Evolutionary conservation across 2,329 filamentous ascomycete genomes (phyloP).

Genomic region (Colletotrichum liriopes): DNA sequence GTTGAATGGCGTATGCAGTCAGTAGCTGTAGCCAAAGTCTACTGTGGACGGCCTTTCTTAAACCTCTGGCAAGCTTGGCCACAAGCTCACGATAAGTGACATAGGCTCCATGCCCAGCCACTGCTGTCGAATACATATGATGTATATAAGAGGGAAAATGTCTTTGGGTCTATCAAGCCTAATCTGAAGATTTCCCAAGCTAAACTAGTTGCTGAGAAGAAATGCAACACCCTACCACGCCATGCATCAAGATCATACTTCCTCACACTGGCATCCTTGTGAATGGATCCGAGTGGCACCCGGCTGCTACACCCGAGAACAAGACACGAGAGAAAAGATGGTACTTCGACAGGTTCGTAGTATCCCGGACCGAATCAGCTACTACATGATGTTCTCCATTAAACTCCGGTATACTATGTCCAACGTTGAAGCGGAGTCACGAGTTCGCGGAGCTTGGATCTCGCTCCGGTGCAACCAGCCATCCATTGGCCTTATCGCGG

Average conservation of each 20-base stretch:
- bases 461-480: conserved; percentile 19
- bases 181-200: not conserved
- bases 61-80: not conserved
- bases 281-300: not conserved
- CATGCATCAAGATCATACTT: not conserved
- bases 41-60: not conserved
- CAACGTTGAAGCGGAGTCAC: not conserved
- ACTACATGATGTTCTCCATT: not conserved
- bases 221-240: not conserved
- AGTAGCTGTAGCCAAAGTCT: too few species aligned
- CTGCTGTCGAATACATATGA: not conserved
- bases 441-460: conserved; percentile 17
- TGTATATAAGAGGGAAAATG: not conserved
- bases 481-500: conserved; percentile 5
- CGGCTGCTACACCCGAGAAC: not conserved
- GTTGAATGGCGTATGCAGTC: too few species aligned
- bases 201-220: not conserved
- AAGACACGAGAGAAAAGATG: conserved; percentile 23
- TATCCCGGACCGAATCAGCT: conserved; percentile 16
- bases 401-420: conserved; percentile 4
- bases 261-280: conserved; percentile 5
- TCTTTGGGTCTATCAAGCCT: not conserved
- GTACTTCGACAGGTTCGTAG: conserved; percentile 7
- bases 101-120: not conserved
- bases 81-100: not conserved